Percentiles rank a stretch among this genome's conserved stretches.
Evolutionary conservation across 2,329 filamentous ascomycete species (phyloP).

Genomic region (Venturia effusa): DNA sequence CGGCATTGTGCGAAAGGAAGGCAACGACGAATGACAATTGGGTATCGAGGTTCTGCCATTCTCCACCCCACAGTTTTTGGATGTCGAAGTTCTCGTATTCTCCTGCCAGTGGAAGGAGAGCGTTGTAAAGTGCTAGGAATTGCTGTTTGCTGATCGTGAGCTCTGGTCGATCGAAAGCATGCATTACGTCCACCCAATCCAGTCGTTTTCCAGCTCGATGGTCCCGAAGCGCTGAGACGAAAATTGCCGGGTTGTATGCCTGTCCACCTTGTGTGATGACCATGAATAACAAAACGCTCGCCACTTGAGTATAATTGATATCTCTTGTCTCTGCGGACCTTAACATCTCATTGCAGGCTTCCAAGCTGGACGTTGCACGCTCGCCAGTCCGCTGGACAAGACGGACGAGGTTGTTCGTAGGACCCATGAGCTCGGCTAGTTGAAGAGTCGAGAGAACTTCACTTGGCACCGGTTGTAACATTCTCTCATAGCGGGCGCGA

Average conservation of each 20-base stretch:
- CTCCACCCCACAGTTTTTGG: constrained; percentile 78
- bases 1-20: constrained; percentile 64
- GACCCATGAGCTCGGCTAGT: constrained; percentile 52
- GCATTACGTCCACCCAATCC: constrained; percentile 60
- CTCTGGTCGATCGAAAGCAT: constrained; percentile 69
- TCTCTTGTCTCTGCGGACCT: constrained; percentile 47
- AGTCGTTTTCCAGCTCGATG: constrained; percentile 45
- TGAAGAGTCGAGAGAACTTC: constrained; percentile 62
- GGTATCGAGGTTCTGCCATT: constrained; percentile 76
- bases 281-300: constrained; percentile 65
- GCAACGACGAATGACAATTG: constrained; percentile 90
- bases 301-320: constrained; percentile 72
- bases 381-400: constrained; percentile 64
- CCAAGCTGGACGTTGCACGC: constrained; percentile 64
- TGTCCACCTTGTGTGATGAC: constrained; percentile 51
- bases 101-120: constrained; percentile 60
- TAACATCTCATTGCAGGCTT: constrained; percentile 53
- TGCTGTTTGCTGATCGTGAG: constrained; percentile 67
- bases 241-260: constrained; percentile 56
- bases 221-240: constrained; percentile 47
- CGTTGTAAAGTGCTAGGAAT: constrained; percentile 71
- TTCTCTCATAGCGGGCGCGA: constrained; percentile 50
- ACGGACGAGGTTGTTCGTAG: constrained; percentile 51
- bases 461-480: constrained; percentile 44
- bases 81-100: constrained; percentile 62